Evolutionary conservation across 768 basidiomycete species (phyloP).

Genomic region (Lepiota subincarnata): DNA sequence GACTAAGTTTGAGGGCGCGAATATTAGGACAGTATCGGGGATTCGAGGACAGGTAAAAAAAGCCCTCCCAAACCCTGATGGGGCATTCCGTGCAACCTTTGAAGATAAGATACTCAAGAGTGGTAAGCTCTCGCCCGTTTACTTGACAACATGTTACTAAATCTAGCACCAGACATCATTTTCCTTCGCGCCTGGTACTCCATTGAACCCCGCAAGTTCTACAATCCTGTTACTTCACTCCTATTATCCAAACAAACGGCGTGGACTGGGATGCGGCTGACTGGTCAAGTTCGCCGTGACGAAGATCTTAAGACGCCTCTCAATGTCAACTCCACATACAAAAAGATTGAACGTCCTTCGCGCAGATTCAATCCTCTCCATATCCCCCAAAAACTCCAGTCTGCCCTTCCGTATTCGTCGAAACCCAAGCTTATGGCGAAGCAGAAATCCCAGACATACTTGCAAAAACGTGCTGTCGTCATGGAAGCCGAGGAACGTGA

Average conservation of each 20-base stretch:
- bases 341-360: constrained; percentile 68
- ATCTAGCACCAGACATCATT: constrained; percentile 64
- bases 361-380: constrained; percentile 90
- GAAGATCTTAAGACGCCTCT: constrained; percentile 79
- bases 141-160: background rate
- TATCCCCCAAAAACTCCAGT: constrained; percentile 87
- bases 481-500: constrained; percentile 95
- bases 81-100: constrained; percentile 93
- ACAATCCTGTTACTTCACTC: constrained; percentile 93
- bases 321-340: constrained; percentile 85
- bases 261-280: constrained; percentile 96
- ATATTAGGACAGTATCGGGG: constrained; percentile 90
- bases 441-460: constrained; percentile 74
- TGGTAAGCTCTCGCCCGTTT: constrained; percentile 46
- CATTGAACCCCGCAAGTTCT: constrained; percentile 91
- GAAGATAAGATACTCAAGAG: constrained; percentile 97
- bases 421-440: constrained; percentile 84
- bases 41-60: constrained; percentile 97
- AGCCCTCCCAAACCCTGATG: constrained; percentile 91
- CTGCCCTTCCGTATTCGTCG: constrained; percentile 84
- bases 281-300: constrained; percentile 87
- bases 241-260: constrained; percentile 74
- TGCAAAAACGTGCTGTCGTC: constrained; percentile 92
- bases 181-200: constrained; percentile 98
- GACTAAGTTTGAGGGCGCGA: constrained; percentile 98